Conservation (phyloP, 495 filamentous ascomycete species). For the Podospora pseudopauciseta region DNA sequence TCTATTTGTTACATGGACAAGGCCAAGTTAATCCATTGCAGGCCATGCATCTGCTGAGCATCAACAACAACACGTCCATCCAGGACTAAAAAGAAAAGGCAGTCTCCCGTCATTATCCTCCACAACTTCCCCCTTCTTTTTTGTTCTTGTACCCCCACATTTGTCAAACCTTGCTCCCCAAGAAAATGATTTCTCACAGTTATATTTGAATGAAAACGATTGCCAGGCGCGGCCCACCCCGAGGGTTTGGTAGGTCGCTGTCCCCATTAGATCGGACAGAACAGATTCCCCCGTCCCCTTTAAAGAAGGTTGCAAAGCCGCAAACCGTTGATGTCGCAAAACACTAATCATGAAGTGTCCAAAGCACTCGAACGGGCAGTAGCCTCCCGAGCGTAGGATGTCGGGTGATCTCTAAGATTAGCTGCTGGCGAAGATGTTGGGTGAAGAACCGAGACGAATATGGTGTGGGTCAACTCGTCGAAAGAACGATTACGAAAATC, state of each 20-base stretch:
- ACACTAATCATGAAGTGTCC: slow-evolving; percentile 59
- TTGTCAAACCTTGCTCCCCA: slow-evolving; percentile 1
- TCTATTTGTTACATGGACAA: slow-evolving; percentile 38
- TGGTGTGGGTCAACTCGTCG: slow-evolving; percentile 30
- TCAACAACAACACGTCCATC: slow-evolving; percentile 16
- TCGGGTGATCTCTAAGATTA: slow-evolving; percentile 52
- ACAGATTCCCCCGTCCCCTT: slow-evolving; percentile 22
- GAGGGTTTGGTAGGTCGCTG: slow-evolving; percentile 25
- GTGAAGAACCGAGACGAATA: slow-evolving; percentile 36
- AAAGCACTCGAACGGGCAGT: slow-evolving; percentile 52
- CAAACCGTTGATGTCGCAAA: slow-evolving; percentile 48
- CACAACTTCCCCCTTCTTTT: background rate
- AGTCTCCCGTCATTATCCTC: slow-evolving; percentile 8
- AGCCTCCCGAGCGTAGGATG: slow-evolving; percentile 57
- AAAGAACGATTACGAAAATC: slow-evolving; percentile 34
- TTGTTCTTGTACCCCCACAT: slow-evolving; percentile 8
- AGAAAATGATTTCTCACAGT: slow-evolving; percentile 29
- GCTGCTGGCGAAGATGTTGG: slow-evolving; percentile 54
- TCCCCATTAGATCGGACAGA: slow-evolving; percentile 34
- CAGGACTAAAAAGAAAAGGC: slow-evolving; percentile 11
- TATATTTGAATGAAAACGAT: slow-evolving; percentile 26
- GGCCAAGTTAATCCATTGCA: slow-evolving; percentile 29
- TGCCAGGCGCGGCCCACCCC: slow-evolving; percentile 16
- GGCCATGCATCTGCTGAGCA: slow-evolving; percentile 32
- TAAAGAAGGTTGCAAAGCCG: slow-evolving; percentile 20